These are phyloP conservation scores for Trichoderma breve DNA, from an alignment of 2,329 filamentous ascomycete species.

Conservation along the genomic window DNA sequence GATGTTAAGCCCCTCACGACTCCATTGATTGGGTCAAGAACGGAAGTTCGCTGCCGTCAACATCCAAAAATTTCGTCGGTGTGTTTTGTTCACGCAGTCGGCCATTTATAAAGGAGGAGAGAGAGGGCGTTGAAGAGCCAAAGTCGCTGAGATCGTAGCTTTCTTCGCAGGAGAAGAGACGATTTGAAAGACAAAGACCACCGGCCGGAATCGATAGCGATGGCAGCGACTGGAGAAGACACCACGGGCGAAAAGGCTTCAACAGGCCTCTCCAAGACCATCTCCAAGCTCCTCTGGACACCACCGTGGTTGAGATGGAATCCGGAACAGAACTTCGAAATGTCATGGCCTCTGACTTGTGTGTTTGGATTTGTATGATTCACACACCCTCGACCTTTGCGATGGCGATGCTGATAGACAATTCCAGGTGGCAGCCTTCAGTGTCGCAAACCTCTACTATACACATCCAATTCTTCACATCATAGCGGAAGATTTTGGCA, in stretches of 20 bases:
- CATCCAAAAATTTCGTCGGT: background rate
- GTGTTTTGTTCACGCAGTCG: background rate
- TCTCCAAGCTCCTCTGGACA: slow-evolving; percentile 6
- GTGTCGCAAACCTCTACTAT: slow-evolving; percentile 80
- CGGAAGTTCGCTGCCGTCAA: background rate
- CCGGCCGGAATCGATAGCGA: background rate
- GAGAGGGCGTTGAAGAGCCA: background rate
- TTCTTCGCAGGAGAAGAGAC: background rate
- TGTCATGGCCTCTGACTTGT: slow-evolving; percentile 10
- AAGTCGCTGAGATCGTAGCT: background rate
- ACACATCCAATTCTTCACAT: slow-evolving; percentile 77
- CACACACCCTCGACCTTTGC: background rate
- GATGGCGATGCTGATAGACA: background rate
- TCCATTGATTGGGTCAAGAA: background rate
- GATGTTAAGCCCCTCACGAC: slow-evolving; percentile 2
- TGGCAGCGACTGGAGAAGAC: background rate
- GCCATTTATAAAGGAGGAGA: background rate
- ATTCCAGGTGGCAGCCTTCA: slow-evolving; percentile 50
- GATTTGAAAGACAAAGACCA: too few relatives aligned
- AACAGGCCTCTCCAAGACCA: background rate
- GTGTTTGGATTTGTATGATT: slow-evolving; percentile 14
- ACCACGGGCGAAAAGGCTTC: background rate
- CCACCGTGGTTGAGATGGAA: slow-evolving; percentile 19
- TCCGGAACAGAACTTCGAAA: slow-evolving; percentile 2
- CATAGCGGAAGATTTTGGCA: slow-evolving; percentile 67